Base-by-base conservation (phyloP, 495 filamentous ascomycete genomes). In the Aspergillus sparsus region DNA sequence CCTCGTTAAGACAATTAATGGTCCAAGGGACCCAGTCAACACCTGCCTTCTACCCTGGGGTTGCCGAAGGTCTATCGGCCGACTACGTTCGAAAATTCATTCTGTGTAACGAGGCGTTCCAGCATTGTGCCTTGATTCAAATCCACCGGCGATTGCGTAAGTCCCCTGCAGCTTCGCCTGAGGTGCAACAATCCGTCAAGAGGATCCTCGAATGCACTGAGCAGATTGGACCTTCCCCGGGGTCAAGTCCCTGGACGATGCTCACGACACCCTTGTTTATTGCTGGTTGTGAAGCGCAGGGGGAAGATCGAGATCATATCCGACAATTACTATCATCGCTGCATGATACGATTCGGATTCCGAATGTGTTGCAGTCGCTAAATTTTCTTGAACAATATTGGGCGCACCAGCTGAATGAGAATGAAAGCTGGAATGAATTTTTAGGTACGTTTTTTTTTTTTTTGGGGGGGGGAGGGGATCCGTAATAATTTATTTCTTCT, bases 261-360 rank as follows among this genome's bases (percentile, higher is more conserved):
- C 66, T 80, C n/a, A 78, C 77, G 18, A 80, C 77, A 7, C 75
- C 77, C 5, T 62, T 80, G 10, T 80, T 80, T 51, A 78, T 78
- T 55, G 77, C 75, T 13, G 77, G 77, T 7, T 80, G 77, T 44
- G 77, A 80, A 39, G 75, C 77, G 10, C 63, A 65, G 7, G 76
- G 66, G 0, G 66, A 75, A 33, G 77, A 80, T 62, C 71, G 74
- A 10, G 73, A 74, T 21, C 70, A 66, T 7, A 73, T 80, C 10
- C 62, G 70, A 15, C 67, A 65, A 21, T 44, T 80, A 31, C 58
- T 80, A 7, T 57, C 70, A 8, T 72, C 67, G 18, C 63, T 80
- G 58, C 71, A 80, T 56, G 71, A 78, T 50, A 78, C 77, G 10
- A 78, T 78, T 49, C 73, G 72, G 7, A 67, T 80, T 16, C 77